Evolutionary conservation across 352 stramenopile species (phyloP).

Genomic region (Aphanomyces cochlioides): DNA sequence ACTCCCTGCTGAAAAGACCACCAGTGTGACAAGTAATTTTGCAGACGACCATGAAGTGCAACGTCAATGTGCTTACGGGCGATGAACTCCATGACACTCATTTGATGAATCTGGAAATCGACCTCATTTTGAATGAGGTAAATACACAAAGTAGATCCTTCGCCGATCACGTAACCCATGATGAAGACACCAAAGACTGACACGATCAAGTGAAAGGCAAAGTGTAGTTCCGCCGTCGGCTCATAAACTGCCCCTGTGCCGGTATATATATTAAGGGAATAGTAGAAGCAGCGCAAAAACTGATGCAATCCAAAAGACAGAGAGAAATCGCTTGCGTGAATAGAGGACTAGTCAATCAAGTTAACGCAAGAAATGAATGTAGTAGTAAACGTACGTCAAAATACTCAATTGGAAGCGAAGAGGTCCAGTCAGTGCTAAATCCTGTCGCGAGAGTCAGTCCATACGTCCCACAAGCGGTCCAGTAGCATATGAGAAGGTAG

Average conservation of each 20-base stretch:
- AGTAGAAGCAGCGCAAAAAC: conserved; percentile 6
- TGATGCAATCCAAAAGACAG: not conserved
- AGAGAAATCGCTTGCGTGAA: not conserved
- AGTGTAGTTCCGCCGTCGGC: not conserved
- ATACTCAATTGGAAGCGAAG: conserved; percentile 2
- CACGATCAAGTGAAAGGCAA: not conserved
- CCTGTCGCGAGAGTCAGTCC: conserved; percentile 31
- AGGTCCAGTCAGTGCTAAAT: conserved; percentile 29
- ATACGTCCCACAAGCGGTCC: conserved; percentile 34
- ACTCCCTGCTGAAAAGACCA: conserved; percentile 14
- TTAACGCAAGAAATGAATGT: not conserved
- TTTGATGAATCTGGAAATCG: conserved; percentile 16
- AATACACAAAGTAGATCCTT: conserved; percentile 11
- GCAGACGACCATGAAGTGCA: not conserved
- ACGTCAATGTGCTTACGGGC: not conserved
- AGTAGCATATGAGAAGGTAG: conserved; percentile 9
- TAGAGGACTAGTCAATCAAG: not conserved
- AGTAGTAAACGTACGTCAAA: not conserved
- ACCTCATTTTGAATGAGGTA: conserved; percentile 17
- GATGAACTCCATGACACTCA: conserved; percentile 8
- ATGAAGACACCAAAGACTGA: conserved; percentile 5
- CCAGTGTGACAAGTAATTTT: conserved; percentile 14
- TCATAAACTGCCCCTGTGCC: conserved; percentile 1
- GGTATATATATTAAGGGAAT: not conserved
- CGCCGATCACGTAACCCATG: conserved; percentile 15